Percentiles rank a stretch among this genome's conserved stretches.
These are phyloP conservation scores for Candida labiduridarum DNA, from an alignment of 1,139 yeast genomes.

Conservation along the genomic window DNA sequence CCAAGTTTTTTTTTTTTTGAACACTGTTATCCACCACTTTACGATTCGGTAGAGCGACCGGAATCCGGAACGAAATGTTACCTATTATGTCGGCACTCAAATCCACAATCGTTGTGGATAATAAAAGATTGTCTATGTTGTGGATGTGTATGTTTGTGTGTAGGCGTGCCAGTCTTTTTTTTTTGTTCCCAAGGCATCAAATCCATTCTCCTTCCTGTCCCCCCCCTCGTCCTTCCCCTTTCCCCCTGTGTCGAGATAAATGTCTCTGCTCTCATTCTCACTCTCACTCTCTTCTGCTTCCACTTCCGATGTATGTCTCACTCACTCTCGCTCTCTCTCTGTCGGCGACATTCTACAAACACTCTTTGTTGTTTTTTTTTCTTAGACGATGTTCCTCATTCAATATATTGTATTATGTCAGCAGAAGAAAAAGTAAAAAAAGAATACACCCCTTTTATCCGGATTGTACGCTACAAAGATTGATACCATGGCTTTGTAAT, in stretches of 20 bases:
- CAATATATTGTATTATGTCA: neutral
- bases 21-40: too few relatives aligned
- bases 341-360: constrained; percentile 2
- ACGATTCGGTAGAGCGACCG: too few relatives aligned
- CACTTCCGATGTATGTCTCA: neutral
- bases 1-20: too few relatives aligned
- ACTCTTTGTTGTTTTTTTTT: neutral
- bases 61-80: too few relatives aligned
- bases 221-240: neutral
- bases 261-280: neutral
- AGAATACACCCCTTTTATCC: neutral
- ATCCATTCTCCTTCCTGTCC: neutral
- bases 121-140: too few relatives aligned
- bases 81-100: too few relatives aligned
- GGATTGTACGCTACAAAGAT: neutral
- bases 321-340: neutral
- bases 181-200: neutral
- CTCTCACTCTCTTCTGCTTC: neutral
- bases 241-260: neutral
- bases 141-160: neutral
- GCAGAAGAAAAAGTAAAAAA: neutral
- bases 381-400: constrained; percentile 1
- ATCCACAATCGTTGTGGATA: too few relatives aligned
- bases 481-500: neutral
- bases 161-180: neutral